Percentiles rank a stretch among this genome's conserved stretches.
Evolutionary conservation across 345 rosid species (phyloP).

Genomic region (Anacardium occidentale): DNA sequence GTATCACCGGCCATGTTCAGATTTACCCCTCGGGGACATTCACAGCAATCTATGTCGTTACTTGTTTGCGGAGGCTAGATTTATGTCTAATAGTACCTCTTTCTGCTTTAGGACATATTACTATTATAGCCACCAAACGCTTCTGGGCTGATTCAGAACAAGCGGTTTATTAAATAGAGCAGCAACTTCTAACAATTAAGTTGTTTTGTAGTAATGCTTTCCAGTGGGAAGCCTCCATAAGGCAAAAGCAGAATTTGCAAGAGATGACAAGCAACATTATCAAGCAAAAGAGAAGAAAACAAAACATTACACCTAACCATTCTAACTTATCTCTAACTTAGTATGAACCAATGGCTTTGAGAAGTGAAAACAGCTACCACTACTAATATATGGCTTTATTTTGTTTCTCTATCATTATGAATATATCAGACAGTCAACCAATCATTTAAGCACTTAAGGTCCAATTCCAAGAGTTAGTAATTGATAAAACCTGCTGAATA

Average conservation of each 20-base stretch:
- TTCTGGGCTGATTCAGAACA: slow-evolving; percentile 9
- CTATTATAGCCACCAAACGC: slow-evolving; percentile 14
- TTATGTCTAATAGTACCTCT: no score
- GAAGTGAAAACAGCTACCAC: slow-evolving; percentile 32
- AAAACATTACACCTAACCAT: slow-evolving; percentile 5
- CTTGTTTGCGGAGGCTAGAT: no score
- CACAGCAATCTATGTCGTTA: no score
- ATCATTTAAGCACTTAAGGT: background rate
- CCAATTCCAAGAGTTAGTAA: background rate
- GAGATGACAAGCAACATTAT: slow-evolving; percentile 10
- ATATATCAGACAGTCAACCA: background rate
- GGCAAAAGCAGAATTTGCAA: slow-evolving; percentile 4
- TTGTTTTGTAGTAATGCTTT: slow-evolving; percentile 11
- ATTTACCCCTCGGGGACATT: no score
- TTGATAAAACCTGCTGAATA: slow-evolving; percentile 6
- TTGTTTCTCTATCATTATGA: slow-evolving; percentile 10
- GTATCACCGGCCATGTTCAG: no score
- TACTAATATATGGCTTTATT: slow-evolving; percentile 25
- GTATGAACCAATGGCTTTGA: slow-evolving; percentile 29
- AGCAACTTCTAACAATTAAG: slow-evolving; percentile 2
- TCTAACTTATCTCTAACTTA: slow-evolving; percentile 26
- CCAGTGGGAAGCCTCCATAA: slow-evolving; percentile 4
- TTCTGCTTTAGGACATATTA: background rate
- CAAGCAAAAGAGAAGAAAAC: slow-evolving; percentile 7
- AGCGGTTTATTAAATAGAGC: slow-evolving; percentile 1